Evolutionary conservation across 352 stramenopile genomes (phyloP).

Genomic region (Halophytophthora batemanensis): DNA sequence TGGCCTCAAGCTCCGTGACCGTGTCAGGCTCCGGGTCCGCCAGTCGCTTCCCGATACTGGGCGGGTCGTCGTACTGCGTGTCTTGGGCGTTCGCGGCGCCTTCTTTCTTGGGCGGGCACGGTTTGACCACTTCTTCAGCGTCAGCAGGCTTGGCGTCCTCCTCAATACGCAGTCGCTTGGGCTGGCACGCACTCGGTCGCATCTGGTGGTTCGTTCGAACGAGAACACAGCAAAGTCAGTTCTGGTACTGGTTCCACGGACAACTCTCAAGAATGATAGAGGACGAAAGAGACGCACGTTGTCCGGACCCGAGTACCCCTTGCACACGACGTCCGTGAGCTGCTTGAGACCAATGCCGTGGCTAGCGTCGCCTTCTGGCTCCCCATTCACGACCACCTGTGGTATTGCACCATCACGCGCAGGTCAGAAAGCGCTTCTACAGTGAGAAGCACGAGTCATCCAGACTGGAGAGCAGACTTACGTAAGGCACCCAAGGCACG

Average conservation of each 20-base stretch:
- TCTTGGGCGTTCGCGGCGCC: slow-evolving; percentile 24
- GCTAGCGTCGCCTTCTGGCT: slow-evolving; percentile 47
- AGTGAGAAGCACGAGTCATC: neutral
- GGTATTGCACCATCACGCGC: neutral
- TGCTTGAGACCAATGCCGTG: slow-evolving; percentile 68
- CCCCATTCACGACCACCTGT: slow-evolving; percentile 61
- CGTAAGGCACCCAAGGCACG: slow-evolving; percentile 67
- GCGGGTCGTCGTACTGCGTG: slow-evolving; percentile 46
- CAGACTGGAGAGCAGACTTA: slow-evolving; percentile 25
- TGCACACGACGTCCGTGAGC: slow-evolving; percentile 63
- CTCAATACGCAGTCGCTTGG: slow-evolving; percentile 60
- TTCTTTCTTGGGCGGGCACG: slow-evolving; percentile 68
- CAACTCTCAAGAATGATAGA: neutral
- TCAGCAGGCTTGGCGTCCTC: slow-evolving; percentile 29
- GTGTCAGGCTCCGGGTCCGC: slow-evolving; percentile 25
- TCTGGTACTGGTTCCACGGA: neutral
- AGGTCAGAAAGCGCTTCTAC: neutral
- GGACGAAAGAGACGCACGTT: slow-evolving; percentile 23
- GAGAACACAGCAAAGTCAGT: neutral
- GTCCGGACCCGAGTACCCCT: slow-evolving; percentile 53
- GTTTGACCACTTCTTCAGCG: slow-evolving; percentile 51
- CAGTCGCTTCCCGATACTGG: slow-evolving; percentile 59
- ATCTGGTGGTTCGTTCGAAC: slow-evolving; percentile 28
- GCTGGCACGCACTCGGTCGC: slow-evolving; percentile 45
- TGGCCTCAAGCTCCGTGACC: slow-evolving; percentile 33